Conservation (phyloP, 2,329 filamentous ascomycete species). For the Ophiostoma himal-ulmi region DNA sequence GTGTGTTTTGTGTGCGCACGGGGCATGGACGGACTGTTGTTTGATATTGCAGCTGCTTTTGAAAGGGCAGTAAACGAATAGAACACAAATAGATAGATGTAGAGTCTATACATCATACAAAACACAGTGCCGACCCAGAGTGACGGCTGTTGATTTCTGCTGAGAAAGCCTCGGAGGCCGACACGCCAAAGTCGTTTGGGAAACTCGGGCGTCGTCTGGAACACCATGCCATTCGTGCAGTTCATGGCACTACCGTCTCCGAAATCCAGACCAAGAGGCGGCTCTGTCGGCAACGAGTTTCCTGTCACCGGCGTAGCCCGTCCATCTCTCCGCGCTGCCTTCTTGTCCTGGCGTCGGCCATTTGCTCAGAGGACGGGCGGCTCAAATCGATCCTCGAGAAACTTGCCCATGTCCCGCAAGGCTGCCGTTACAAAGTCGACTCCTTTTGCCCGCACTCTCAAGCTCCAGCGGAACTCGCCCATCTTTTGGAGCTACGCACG, state of each 20-base stretch:
- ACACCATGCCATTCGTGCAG: background rate
- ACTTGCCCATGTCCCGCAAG: background rate
- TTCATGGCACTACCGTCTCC: background rate
- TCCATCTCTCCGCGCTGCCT: background rate
- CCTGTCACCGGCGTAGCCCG: background rate
- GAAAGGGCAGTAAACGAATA: constrained; percentile 20
- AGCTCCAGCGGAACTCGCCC: constrained; percentile 39
- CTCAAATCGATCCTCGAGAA: background rate
- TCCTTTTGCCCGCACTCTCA: background rate
- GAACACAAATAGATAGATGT: background rate
- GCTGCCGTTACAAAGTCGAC: background rate
- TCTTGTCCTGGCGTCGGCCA: background rate
- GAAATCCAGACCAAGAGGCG: background rate
- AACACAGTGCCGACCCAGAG: background rate
- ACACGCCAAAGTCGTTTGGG: background rate
- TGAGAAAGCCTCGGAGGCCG: background rate
- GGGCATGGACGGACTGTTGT: constrained; percentile 37
- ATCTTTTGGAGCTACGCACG: constrained; percentile 30
- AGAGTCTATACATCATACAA: background rate
- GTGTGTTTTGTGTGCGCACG: constrained; percentile 39
- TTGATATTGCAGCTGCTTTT: constrained; percentile 32
- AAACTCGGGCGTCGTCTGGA: background rate
- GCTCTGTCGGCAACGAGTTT: background rate
- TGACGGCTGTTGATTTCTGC: background rate
- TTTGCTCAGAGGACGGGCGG: background rate